Base-by-base conservation (phyloP, 208 protist species). In the Crithidia expoeki region DNA sequence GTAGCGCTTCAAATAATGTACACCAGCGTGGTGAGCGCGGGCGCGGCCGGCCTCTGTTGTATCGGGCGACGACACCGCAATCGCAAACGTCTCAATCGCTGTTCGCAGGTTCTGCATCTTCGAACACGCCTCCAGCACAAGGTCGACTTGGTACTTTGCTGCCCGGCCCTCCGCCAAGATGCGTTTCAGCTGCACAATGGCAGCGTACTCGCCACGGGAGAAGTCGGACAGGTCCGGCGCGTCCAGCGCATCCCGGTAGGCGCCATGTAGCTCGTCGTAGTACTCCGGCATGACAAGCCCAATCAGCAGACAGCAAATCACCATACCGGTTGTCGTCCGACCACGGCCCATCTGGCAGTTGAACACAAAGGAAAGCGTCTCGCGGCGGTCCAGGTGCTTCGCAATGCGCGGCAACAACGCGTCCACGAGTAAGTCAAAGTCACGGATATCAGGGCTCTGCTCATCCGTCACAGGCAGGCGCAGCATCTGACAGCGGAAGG, bases 341-440 rank as follows among this genome's bases (percentile, higher is more conserved):
- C 91, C 91, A 12, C 91, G 86, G 25, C 91, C 91, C 91, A 96
- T 96, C 72, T 96, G 91, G 57, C 91, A 96, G 68, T 96, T 96
- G 68, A 96, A 96, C 30, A 96, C 88, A 66, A 96, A 96, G 12
- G 91, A 96, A 6, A 94, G 68, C 52, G 91, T 88, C 66, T 93
- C 88, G 30, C 81, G 79, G 27, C 81, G 81, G 63, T 89, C 86
- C 33, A 86, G 75, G 74, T 92, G 86, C 46, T 88, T 65, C 23
- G 84, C 80, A 58, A 96, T 92, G 56, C 70, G 81, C 0, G 91
- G 91, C 40, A 96, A 77, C 34, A 96, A 71, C 16, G 72, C 79
- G 0, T 63, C 53, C 14, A 93, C 85, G 34, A 96, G 87, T 0
- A 77, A 51, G 63, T 96, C 91, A 66, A 96, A 96, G 61, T 94